Conservation (phyloP, 257 asterid genomes). For the Cynanchum wilfordii region DNA sequence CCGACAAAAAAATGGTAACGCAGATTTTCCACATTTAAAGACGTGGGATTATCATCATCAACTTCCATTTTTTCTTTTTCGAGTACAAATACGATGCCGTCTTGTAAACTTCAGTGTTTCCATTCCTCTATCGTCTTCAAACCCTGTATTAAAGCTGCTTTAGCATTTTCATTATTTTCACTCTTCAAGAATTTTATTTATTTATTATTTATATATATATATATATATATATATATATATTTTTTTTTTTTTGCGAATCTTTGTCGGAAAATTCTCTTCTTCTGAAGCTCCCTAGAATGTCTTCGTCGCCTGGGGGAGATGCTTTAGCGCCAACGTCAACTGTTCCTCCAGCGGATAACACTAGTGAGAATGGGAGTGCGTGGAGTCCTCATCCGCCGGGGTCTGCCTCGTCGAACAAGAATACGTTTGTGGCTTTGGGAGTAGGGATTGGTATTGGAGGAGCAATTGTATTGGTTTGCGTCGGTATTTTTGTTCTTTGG, state of each 20-base stretch:
- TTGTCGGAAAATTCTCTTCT: not conserved
- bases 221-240: too few relatives aligned
- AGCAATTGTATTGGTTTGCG: constrained; percentile 55
- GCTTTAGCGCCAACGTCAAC: not conserved
- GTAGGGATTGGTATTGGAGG: constrained; percentile 92
- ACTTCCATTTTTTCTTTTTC: not conserved
- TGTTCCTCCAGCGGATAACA: not conserved
- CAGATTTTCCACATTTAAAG: not conserved
- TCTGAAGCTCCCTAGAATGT: not conserved
- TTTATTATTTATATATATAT: too few relatives aligned
- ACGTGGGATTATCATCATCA: not conserved
- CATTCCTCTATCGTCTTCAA: not conserved
- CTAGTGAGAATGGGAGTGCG: constrained; percentile 16
- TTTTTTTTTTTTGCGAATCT: not conserved
- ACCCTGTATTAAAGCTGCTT: not conserved
- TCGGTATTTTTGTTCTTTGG: constrained; percentile 64
- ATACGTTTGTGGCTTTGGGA: constrained; percentile 61
- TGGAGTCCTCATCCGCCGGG: constrained; percentile 19
- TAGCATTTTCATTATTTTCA: not conserved
- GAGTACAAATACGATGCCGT: not conserved
- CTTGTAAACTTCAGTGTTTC: not conserved
- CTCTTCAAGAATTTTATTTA: not conserved
- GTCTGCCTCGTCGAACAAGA: constrained; percentile 19
- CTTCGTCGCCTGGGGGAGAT: not conserved
- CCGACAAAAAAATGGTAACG: not conserved